Conservation (phyloP, 805 yeast genomes). For the Ogataea pignaliae region DNA sequence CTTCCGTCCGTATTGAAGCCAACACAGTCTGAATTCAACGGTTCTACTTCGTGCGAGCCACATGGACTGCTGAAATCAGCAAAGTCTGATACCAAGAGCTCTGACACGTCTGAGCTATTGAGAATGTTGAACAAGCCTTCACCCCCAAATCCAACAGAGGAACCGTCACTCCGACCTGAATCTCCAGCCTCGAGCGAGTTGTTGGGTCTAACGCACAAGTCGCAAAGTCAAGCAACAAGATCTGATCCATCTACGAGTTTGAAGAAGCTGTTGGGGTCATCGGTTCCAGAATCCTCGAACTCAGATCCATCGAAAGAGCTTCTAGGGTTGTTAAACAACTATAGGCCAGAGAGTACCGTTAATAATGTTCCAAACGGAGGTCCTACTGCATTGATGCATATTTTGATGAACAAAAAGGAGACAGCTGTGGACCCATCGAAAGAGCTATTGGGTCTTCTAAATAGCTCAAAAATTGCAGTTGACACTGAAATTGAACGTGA, state of each 20-base stretch:
- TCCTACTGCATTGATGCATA: neutral
- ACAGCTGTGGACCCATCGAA: neutral
- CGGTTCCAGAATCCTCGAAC: neutral
- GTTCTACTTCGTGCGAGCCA: conserved; percentile 2
- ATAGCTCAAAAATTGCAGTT: neutral
- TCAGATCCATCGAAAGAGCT: neutral
- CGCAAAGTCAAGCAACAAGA: neutral
- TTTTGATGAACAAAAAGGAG: neutral
- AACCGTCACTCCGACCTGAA: neutral
- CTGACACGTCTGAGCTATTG: neutral
- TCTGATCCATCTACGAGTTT: too few species aligned
- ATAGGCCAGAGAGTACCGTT: neutral
- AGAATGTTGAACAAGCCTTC: neutral
- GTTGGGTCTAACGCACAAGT: conserved; percentile 1
- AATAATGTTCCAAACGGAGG: neutral
- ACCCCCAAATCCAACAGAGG: neutral
- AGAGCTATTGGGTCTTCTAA: conserved; percentile 1
- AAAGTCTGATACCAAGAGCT: neutral
- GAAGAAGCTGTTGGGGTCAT: too few species aligned
- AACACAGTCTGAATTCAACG: conserved; percentile 3
- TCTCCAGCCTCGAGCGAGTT: neutral
- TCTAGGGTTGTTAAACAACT: neutral
- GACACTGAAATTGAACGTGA: neutral
- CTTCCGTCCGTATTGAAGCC: neutral
- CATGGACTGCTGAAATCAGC: conserved; percentile 2